phyloP scores from a whole-genome alignment of 164 flowering plant species.

The Stephania japonica region DNA sequence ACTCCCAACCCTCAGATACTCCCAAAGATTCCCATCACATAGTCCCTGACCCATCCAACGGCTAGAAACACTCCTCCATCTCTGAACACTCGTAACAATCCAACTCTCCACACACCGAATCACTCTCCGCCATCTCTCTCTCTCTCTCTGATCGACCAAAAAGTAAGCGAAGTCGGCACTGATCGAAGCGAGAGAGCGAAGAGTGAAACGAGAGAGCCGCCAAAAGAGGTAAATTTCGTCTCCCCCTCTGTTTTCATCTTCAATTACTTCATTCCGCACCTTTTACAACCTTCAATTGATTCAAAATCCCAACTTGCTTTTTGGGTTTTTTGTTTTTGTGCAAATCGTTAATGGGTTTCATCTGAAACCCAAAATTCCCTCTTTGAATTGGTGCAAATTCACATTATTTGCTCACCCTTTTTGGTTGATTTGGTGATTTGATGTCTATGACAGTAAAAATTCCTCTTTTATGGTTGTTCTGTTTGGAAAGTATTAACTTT shows the following conservation, averaged over 20 bases:
- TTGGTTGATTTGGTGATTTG: background rate
- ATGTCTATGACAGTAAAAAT: background rate
- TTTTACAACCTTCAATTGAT: background rate
- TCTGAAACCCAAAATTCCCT: conserved; percentile 2
- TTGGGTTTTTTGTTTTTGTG: background rate
- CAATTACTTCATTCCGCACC: background rate
- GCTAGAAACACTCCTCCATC: background rate
- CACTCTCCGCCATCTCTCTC: background rate
- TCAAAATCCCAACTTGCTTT: background rate
- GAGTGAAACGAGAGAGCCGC: background rate
- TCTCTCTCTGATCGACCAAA: background rate
- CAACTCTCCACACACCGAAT: background rate
- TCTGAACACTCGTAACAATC: background rate
- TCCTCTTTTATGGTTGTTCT: background rate
- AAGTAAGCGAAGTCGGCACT: conserved; percentile 1
- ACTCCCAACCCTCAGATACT: background rate
- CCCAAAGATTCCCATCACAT: too few relatives aligned
- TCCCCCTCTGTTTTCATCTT: background rate
- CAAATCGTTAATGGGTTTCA: conserved; percentile 10
- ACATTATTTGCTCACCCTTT: background rate
- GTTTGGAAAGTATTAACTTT: background rate
- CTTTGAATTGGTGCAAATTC: background rate
- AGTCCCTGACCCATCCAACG: background rate
- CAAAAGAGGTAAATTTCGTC: background rate
- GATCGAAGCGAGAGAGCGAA: background rate